Evolutionary conservation across 352 stramenopile species (phyloP).

Genomic region (Phytopythium oedochilum): DNA sequence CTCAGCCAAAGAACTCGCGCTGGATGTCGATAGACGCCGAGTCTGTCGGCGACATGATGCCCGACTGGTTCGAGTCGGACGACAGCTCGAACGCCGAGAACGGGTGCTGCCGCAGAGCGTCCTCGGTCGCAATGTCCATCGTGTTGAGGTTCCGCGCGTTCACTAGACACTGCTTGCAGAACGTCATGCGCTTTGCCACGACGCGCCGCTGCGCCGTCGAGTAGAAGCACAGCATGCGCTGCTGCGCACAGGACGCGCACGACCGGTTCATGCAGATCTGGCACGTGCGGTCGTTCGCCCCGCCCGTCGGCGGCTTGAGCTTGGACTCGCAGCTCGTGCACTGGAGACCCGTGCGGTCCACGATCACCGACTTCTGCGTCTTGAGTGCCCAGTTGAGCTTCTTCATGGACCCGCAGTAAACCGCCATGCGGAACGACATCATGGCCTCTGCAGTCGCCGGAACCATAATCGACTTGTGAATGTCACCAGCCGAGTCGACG

Average conservation of each 20-base stretch:
- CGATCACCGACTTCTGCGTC: constrained; percentile 25
- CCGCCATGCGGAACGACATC: constrained; percentile 31
- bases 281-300: constrained; percentile 9
- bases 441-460: constrained; percentile 22
- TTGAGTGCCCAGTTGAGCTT: constrained; percentile 36
- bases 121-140: constrained; percentile 25
- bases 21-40: constrained; percentile 26
- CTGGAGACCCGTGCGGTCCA: constrained; percentile 11
- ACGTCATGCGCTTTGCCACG: constrained; percentile 14
- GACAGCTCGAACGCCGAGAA: constrained; percentile 26
- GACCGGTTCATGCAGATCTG: constrained; percentile 31
- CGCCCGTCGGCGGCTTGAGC: too few species aligned
- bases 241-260: constrained; percentile 18
- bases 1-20: constrained; percentile 31
- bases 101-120: constrained; percentile 20
- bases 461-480: constrained; percentile 24
- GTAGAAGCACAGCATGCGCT: constrained; percentile 20
- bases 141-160: constrained; percentile 14
- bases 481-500: constrained; percentile 29
- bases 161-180: constrained; percentile 23
- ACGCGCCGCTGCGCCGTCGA: constrained; percentile 13
- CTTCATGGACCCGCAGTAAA: constrained; percentile 36
- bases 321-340: constrained; percentile 16
- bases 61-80: constrained; percentile 7
- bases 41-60: constrained; percentile 19